Evolutionary conservation across 179 eudicot genomes (phyloP).

Genomic region (Silene vulgaris): DNA sequence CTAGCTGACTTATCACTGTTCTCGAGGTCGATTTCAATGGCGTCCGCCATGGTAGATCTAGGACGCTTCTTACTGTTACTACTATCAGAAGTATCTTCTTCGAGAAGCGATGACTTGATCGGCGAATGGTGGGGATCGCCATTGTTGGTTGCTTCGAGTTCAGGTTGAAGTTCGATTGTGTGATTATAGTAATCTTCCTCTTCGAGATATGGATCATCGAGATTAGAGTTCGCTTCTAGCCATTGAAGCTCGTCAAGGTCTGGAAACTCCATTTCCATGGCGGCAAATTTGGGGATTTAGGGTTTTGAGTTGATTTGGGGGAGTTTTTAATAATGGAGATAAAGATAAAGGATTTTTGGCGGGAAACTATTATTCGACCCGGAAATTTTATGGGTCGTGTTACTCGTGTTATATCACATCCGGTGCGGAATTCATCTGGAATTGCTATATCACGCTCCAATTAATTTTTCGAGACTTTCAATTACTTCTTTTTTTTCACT

Average conservation of each 20-base stretch:
- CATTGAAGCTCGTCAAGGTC: slow-evolving; percentile 74
- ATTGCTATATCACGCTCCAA: too few species aligned
- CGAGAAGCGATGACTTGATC: background rate
- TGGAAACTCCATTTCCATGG: slow-evolving; percentile 54
- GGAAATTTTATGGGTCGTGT: too few species aligned
- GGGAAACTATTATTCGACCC: slow-evolving; percentile 6
- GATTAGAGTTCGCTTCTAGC: slow-evolving; percentile 67
- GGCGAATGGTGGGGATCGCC: slow-evolving; percentile 12
- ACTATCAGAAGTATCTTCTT: background rate
- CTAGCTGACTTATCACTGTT: background rate
- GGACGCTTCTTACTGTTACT: slow-evolving; percentile 34
- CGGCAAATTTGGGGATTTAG: background rate
- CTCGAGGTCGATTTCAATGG: slow-evolving; percentile 10
- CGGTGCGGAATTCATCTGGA: too few species aligned
- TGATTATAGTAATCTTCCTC: slow-evolving; percentile 29
- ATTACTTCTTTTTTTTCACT: too few species aligned
- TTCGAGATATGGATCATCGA: slow-evolving; percentile 13
- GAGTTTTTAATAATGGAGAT: background rate
- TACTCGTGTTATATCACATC: too few species aligned
- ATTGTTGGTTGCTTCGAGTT: slow-evolving; percentile 16
- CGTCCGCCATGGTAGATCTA: slow-evolving; percentile 19
- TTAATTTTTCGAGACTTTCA: too few species aligned
- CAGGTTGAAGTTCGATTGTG: slow-evolving; percentile 26
- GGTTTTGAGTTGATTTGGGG: slow-evolving; percentile 9
- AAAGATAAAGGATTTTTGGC: slow-evolving; percentile 1